Evolutionary conservation across 139 green algal species (phyloP).

Genomic region (Chlorella sp.): DNA sequence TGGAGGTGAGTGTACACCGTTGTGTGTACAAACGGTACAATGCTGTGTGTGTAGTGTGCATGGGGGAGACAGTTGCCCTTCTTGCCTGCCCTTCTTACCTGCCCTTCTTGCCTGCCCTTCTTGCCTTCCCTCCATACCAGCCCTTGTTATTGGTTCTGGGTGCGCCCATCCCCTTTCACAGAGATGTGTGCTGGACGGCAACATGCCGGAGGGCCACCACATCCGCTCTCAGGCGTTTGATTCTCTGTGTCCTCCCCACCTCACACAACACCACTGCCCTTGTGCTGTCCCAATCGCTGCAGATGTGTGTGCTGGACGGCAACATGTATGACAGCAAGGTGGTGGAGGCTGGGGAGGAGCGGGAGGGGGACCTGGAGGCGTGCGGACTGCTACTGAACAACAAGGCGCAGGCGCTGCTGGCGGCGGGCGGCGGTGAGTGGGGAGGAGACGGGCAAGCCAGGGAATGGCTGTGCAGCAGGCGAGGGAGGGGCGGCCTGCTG

Average conservation of each 20-base stretch:
- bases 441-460: not conserved
- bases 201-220: not conserved
- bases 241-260: constrained; percentile 1
- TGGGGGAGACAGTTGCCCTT: too few species aligned
- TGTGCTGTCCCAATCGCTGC: too few species aligned
- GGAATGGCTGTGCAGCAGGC: not conserved
- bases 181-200: not conserved
- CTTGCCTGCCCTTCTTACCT: too few species aligned
- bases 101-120: not conserved
- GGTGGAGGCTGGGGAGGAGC: constrained; percentile 64
- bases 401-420: constrained; percentile 57
- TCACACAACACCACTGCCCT: too few species aligned
- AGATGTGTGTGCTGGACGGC: constrained; percentile 87
- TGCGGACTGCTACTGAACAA: constrained; percentile 86
- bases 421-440: constrained; percentile 26
- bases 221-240: too few species aligned
- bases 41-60: too few species aligned
- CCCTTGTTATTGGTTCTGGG: too few species aligned
- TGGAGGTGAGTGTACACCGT: constrained; percentile 83
- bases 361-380: constrained; percentile 71
- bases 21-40: too few species aligned
- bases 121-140: too few species aligned
- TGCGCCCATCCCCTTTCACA: not conserved
- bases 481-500: not conserved
- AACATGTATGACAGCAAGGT: constrained; percentile 83